These are phyloP conservation scores for Cryptococcus maquisensis DNA, from an alignment of 1,284 basidiomycete genomes.

Conservation along the genomic window DNA sequence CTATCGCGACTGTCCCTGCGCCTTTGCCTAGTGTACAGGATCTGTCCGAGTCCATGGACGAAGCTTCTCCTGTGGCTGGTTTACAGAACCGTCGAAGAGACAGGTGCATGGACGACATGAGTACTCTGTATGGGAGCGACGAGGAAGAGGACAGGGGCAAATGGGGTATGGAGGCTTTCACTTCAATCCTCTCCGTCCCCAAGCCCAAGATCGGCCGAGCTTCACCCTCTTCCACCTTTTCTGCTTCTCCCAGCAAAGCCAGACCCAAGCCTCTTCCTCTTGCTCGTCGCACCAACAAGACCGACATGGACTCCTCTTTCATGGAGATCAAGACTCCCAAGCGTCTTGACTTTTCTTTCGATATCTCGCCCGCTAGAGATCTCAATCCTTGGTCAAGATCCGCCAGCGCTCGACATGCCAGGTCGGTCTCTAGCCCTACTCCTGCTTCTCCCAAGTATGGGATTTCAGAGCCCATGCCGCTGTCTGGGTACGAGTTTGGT, in stretches of 20 bases:
- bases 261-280: neutral
- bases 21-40: neutral
- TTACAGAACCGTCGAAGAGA: neutral
- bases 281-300: neutral
- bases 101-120: neutral
- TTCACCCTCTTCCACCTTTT: too few species aligned
- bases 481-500: neutral
- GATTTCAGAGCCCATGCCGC: slow-evolving; percentile 5
- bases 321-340: neutral
- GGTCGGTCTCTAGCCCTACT: slow-evolving; percentile 1
- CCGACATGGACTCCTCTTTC: slow-evolving; percentile 6
- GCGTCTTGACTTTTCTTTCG: neutral
- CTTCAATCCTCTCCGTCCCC: slow-evolving; percentile 20
- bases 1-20: slow-evolving; percentile 2
- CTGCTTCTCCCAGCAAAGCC: neutral
- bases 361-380: neutral
- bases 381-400: neutral
- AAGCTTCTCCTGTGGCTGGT: neutral
- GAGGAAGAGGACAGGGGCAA: slow-evolving; percentile 5
- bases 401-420: neutral
- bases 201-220: slow-evolving; percentile 4
- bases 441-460: neutral
- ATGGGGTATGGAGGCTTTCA: slow-evolving; percentile 32
- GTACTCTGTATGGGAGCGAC: neutral
- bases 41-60: neutral